Percentiles rank a stretch among this genome's conserved stretches.
Conservation (phyloP, 495 filamentous ascomycete species). For the Staphylotrichum tortipilum region DNA sequence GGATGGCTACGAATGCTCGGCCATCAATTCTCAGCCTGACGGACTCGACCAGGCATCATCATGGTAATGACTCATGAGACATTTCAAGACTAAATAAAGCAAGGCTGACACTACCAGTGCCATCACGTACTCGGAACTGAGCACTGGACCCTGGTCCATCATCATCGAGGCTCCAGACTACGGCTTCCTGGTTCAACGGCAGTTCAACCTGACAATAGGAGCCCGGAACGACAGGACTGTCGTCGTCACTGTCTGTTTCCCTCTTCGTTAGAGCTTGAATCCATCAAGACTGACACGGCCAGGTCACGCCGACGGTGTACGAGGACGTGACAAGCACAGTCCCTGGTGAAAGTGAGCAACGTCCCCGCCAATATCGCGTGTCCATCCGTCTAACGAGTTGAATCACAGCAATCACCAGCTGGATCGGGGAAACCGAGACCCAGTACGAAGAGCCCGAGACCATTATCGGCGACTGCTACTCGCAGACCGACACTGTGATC, state of each 20-base stretch:
- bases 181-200: constrained; percentile 18
- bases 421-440: constrained; percentile 15
- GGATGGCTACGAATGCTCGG: constrained; percentile 18
- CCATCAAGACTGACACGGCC: background rate
- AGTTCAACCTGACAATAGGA: constrained; percentile 18
- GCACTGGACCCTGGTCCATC: constrained; percentile 16
- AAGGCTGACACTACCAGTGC: too few species aligned
- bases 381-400: background rate
- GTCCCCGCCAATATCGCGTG: background rate
- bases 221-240: constrained; percentile 9
- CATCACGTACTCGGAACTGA: constrained; percentile 19
- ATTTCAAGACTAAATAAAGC: too few species aligned
- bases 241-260: constrained; percentile 14
- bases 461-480: constrained; percentile 15
- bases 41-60: constrained; percentile 17
- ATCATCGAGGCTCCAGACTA: constrained; percentile 18
- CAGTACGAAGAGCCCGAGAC: constrained; percentile 13
- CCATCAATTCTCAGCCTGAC: constrained; percentile 18
- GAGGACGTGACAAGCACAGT: constrained; percentile 18
- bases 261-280: too few species aligned
- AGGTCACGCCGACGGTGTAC: constrained; percentile 19
- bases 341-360: constrained; percentile 11
- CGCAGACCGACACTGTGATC: constrained; percentile 16
- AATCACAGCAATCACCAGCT: constrained; percentile 12
- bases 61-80: constrained; percentile 9